These are phyloP conservation scores for Eucalyptus decipiens DNA, from an alignment of 345 rosid genomes.

Conservation along the genomic window DNA sequence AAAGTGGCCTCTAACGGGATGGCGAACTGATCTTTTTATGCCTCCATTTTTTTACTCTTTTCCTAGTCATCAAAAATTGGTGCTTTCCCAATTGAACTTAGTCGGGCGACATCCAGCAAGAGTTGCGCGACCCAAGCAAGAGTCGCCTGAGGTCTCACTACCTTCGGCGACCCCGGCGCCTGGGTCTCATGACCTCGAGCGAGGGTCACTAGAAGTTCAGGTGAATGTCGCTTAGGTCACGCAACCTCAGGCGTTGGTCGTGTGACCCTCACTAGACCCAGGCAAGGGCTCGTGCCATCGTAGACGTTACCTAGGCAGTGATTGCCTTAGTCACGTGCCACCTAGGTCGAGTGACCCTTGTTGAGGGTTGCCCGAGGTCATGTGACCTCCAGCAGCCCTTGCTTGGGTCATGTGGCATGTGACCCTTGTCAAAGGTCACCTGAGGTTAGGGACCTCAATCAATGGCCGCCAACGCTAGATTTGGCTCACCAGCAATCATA, in stretches of 20 bases:
- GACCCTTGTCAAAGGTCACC: fast-evolving
- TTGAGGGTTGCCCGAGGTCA: too few species aligned
- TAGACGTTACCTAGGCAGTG: fast-evolving
- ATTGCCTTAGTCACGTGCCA: fast-evolving
- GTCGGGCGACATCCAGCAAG: fast-evolving
- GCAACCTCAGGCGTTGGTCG: fast-evolving
- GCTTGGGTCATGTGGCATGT: fast-evolving
- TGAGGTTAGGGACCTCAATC: too few species aligned
- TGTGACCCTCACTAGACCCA: fast-evolving
- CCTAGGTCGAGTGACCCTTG: fast-evolving
- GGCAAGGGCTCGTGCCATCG: fast-evolving
- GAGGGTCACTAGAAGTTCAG: too few species aligned
- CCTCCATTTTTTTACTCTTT: not conserved
- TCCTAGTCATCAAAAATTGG: not conserved
- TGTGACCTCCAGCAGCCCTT: fast-evolving
- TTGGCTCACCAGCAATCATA: fast-evolving
- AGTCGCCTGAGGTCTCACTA: fast-evolving
- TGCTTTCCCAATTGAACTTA: not conserved
- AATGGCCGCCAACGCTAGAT: fast-evolving
- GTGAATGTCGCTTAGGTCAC: fast-evolving
- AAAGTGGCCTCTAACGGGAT: too few species aligned
- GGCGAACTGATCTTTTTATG: too few species aligned
- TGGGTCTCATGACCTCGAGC: fast-evolving
- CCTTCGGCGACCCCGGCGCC: fast-evolving
- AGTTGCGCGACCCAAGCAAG: fast-evolving